phyloP scores from a whole-genome alignment of 1,284 basidiomycete genomes.

The Apiotrichum porosum region DNA sequence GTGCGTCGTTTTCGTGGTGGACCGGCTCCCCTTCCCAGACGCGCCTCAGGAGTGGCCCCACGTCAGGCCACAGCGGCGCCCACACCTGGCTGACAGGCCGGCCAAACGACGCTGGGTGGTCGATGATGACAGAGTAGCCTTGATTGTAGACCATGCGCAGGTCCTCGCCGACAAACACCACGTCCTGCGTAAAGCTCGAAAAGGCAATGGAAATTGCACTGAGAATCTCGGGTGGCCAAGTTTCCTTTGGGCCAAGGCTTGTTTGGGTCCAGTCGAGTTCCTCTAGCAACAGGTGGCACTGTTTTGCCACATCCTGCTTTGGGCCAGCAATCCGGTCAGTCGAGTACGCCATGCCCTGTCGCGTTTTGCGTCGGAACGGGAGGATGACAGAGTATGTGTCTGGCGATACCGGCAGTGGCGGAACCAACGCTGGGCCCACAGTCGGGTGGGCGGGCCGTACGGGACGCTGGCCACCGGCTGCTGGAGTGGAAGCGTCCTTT shows the following conservation, averaged over 20 bases:
- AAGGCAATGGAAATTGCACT: conserved; percentile 1
- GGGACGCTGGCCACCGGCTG: too few relatives aligned
- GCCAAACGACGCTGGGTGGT: conserved; percentile 33
- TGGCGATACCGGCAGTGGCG: too few relatives aligned
- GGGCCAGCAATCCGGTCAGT: background rate
- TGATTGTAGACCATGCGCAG: conserved; percentile 37
- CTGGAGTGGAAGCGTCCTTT: too few relatives aligned
- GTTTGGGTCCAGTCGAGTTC: conserved; percentile 34
- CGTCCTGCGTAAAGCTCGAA: conserved; percentile 12
- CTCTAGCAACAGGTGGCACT: conserved; percentile 27
- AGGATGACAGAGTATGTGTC: background rate
- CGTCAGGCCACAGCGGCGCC: conserved; percentile 23
- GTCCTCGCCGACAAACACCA: conserved; percentile 37
- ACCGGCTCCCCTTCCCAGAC: conserved; percentile 17
- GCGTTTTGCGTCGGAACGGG: background rate
- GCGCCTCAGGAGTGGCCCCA: conserved; percentile 18
- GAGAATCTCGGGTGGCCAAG: conserved; percentile 13
- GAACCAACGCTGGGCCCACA: too few relatives aligned
- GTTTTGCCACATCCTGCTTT: conserved; percentile 7
- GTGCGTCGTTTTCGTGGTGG: conserved; percentile 26
- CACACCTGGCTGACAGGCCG: conserved; percentile 28
- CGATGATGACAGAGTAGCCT: conserved; percentile 21
- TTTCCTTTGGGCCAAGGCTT: conserved; percentile 23
- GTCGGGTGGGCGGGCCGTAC: too few relatives aligned
- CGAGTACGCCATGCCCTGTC: too few relatives aligned